These are phyloP conservation scores for Candida pseudoglaebosa DNA, from an alignment of 805 yeast genomes.

Conservation along the genomic window DNA sequence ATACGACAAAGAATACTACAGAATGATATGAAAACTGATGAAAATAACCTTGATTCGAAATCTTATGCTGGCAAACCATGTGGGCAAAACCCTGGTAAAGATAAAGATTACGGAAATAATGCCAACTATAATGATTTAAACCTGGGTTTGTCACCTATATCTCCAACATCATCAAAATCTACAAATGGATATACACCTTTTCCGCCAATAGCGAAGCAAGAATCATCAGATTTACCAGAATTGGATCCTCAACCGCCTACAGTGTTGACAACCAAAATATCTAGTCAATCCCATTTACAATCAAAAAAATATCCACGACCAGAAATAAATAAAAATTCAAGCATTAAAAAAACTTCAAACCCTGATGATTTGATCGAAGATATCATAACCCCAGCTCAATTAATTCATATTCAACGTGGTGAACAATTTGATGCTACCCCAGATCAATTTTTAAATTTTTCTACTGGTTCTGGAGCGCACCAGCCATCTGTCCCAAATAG, in stretches of 20 bases:
- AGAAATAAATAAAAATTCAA: no score
- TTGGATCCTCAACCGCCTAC: neutral
- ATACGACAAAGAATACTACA: no score
- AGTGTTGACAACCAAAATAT: neutral
- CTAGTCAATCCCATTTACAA: neutral
- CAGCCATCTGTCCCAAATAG: slow-evolving; percentile 3
- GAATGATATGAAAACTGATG: no score
- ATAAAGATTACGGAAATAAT: neutral
- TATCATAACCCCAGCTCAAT: slow-evolving; percentile 39
- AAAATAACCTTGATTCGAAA: no score
- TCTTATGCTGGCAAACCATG: no score
- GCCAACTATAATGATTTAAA: neutral
- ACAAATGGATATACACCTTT: slow-evolving; percentile 1
- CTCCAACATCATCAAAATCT: slow-evolving; percentile 2
- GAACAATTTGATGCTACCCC: slow-evolving; percentile 8
- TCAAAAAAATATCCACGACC: neutral
- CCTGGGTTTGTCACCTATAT: slow-evolving; percentile 3
- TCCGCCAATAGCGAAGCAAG: neutral
- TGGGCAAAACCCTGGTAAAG: no score
- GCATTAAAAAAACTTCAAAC: slow-evolving; percentile 4
- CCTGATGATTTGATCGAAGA: slow-evolving; percentile 27
- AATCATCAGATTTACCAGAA: neutral
- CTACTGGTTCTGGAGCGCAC: neutral
- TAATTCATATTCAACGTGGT: slow-evolving; percentile 19
- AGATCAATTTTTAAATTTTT: neutral